These are phyloP conservation scores for Gorgonomyces haynaldii DNA, from an alignment of 192 early-diverging fungal genomes.

Conservation along the genomic window DNA sequence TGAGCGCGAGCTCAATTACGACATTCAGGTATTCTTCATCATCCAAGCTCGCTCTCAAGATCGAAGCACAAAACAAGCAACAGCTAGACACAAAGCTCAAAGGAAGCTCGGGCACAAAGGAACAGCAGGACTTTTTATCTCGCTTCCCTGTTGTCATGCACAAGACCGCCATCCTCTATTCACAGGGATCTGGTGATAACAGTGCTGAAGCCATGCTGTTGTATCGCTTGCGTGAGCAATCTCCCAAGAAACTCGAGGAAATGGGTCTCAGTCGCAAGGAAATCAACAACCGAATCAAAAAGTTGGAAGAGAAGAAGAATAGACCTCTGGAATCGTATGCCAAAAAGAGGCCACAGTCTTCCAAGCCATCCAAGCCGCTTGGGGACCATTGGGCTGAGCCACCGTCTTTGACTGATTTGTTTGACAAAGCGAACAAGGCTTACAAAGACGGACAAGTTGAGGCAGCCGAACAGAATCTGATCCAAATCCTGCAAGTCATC, in stretches of 20 bases:
- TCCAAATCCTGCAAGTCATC: conserved; percentile 5
- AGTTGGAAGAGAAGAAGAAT: no score
- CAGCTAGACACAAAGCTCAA: background rate
- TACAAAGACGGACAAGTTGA: conserved; percentile 17
- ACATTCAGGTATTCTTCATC: conserved; percentile 31
- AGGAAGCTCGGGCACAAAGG: background rate
- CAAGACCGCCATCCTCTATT: conserved; percentile 36
- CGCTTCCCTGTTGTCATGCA: conserved; percentile 42
- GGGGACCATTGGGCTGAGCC: no score
- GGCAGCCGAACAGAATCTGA: conserved; percentile 12
- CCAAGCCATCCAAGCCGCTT: background rate
- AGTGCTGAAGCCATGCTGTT: conserved; percentile 20
- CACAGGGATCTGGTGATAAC: conserved; percentile 9
- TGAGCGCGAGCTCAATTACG: conserved; percentile 35
- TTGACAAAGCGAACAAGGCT: conserved; percentile 18
- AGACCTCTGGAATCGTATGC: background rate
- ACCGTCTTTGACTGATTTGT: conserved; percentile 12
- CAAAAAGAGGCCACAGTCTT: conserved; percentile 1
- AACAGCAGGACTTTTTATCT: conserved; percentile 25
- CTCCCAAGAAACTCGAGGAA: conserved; percentile 20
- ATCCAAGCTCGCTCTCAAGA: background rate
- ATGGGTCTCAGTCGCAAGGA: conserved; percentile 18
- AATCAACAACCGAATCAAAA: conserved; percentile 2
- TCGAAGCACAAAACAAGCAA: conserved; percentile 9
- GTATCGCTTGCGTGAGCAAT: conserved; percentile 11